phyloP scores from a whole-genome alignment of 176 grass and related monocot species.

The Hsuehochloa calcarea region DNA sequence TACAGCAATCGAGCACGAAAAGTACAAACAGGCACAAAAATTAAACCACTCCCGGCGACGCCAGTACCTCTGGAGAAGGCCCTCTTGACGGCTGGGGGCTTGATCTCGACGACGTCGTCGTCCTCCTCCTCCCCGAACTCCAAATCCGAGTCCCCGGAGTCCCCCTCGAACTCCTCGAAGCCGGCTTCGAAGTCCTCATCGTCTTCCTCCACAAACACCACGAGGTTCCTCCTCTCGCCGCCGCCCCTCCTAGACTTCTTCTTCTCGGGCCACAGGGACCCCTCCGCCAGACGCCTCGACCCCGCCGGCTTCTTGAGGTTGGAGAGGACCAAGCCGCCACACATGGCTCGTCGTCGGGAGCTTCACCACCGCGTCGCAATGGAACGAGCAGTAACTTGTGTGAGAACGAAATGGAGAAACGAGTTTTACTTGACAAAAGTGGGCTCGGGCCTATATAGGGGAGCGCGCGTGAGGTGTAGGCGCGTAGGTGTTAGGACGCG shows the following conservation, averaged over 20 bases:
- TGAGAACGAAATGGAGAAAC: not conserved
- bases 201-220: constrained; percentile 23
- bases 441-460: constrained; percentile 23
- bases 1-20: constrained; percentile 27
- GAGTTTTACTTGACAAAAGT: constrained; percentile 2
- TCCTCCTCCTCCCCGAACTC: constrained; percentile 22
- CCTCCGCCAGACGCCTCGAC: constrained; percentile 40
- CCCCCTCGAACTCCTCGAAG: constrained; percentile 58
- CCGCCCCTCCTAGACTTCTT: constrained; percentile 49
- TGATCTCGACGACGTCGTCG: constrained; percentile 55
- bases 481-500: not conserved
- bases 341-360: constrained; percentile 53
- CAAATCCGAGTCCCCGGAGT: constrained; percentile 46
- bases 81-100: constrained; percentile 37
- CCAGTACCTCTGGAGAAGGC: constrained; percentile 47
- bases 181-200: constrained; percentile 73
- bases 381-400: not conserved
- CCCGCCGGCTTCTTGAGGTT: constrained; percentile 28
- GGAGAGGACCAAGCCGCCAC: constrained; percentile 74
- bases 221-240: constrained; percentile 16
- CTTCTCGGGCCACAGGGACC: constrained; percentile 59
- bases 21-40: not conserved
- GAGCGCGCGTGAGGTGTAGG: not conserved
- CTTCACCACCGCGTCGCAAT: not conserved
- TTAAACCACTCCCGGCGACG: not conserved